Base-by-base conservation (phyloP, 345 rosid genomes). In the Eucalyptus victrix region DNA sequence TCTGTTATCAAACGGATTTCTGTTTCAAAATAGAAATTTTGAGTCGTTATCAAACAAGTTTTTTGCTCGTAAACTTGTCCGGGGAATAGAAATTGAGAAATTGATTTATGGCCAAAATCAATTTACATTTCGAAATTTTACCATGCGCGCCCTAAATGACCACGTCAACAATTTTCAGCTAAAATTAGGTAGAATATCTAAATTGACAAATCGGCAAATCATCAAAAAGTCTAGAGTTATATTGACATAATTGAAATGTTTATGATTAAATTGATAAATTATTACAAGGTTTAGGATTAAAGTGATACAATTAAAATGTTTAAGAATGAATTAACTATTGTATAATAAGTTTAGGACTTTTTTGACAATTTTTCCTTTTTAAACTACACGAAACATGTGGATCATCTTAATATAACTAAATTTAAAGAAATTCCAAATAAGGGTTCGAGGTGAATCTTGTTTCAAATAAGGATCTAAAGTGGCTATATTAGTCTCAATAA, bases 161-260 rank as follows among this genome's bases (percentile, higher is more conserved):
- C 16, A 58, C 0, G 0, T 58, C 16, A 26, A 12, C 0, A 12
- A 58, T 30, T 12, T 0, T n/a, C n/a, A 0, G 4, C 4, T 30
- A 30, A 30, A 62, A 30, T 28, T 28, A 6, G 34, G 4, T 3
- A 7, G 32, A 13, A 62, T 3, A 12, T 6, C 18, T 62, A 6
- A 62, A 62, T 7, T 30, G 9, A 28, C 69, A 30, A 62, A 30
- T 62, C 0, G 0, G 0, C 56, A 18, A 18, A 51, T 18, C 4
- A 12, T 62, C 3, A 62, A 30, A 62, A 62, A 6, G 5, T 62
- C 7, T 30, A 62, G 3, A 28, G 30, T 2, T 30, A 60, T 28
- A 62, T 30, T 30, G 32, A 1, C 34, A 62, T 8, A 62, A 28
- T 14, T 30, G 5, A 62, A 30, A 62, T 2, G 9, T 30, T 28